Evolutionary conservation across 2,329 filamentous ascomycete genomes (phyloP), one percentile per base, ranked within the genome.

Genomic region (Aspergillus arachidicola): DNA sequence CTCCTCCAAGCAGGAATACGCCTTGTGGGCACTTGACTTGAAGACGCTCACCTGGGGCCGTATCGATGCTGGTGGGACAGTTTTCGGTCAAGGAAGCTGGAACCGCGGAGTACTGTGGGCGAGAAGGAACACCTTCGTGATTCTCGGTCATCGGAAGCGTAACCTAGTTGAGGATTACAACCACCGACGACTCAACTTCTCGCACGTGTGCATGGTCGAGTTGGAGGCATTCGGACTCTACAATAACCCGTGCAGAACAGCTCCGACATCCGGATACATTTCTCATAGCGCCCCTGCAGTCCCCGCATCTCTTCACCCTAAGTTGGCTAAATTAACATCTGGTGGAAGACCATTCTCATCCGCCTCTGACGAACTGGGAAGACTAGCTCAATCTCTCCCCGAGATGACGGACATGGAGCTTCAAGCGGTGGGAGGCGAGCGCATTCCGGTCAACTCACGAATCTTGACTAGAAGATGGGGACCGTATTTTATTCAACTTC

Each of bases 111-210:
- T 99, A 34, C 79, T 99, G 9, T 99, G 95, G 95, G 91, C 92
- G 72, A 87, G 94, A 50, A 87, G 95, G 66, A 99, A 97, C 75
- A 92, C 93, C 0, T 99, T 98, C 80, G 93, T 98, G 38, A 94
- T 99, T 66, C 84, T 99, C 43, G 95, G 95, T 54, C 96, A 97
- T 76, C 88, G 95, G 43, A 97, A 96, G 78, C 85, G 95, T 66
- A 97, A 92, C 69, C 84, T 99, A 36, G 94, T 98, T 0, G 94
- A 99, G 70, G 95, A 99, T 77, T 99, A 99, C 79, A 98, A 98
- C 75, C 95, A 98, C 73, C 91, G 95, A 12, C 90, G 95, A 30
- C 96, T 99, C 79, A 99, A 99, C 78, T 99, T 98, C 76, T 92
- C 91, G 11, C 96, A 99, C 73, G 89, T 98, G 32, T 98, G 95